Percentiles rank a stretch among this genome's conserved stretches.
phyloP scores from a whole-genome alignment of 2,329 filamentous ascomycete species.

The Fusarium sp. region DNA sequence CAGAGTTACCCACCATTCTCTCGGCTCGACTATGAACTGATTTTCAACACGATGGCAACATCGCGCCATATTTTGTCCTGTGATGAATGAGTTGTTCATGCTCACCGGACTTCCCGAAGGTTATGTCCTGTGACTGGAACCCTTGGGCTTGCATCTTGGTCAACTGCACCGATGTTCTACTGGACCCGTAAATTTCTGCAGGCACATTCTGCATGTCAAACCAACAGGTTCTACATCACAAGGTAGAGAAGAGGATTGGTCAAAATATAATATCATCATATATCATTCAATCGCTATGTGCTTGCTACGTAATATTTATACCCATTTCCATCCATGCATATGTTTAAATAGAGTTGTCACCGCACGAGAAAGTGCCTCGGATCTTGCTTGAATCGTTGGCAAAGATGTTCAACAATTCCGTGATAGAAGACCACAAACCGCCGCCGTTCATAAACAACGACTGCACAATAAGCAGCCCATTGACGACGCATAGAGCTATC shows the following conservation, averaged over 20 bases:
- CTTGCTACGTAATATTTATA: not conserved
- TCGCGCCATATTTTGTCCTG: no score
- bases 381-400: conserved; percentile 40
- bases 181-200: not conserved
- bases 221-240: not conserved
- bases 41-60: rapidly evolving
- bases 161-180: not conserved
- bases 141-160: not conserved
- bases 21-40: not conserved
- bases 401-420: conserved; percentile 48
- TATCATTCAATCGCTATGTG: conserved; percentile 20
- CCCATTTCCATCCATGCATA: not conserved
- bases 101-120: not conserved
- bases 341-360: conserved; percentile 46
- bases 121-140: not conserved
- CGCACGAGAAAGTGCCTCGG: conserved; percentile 49
- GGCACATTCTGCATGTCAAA: not conserved
- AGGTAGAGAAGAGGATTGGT: not conserved
- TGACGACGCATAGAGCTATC: conserved; percentile 36
- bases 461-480: conserved; percentile 47
- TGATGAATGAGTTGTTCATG: not conserved
- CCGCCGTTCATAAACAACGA: conserved; percentile 52
- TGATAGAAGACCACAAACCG: conserved; percentile 51
- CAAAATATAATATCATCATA: not conserved
- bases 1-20: not conserved